phyloP scores from a whole-genome alignment of 2,329 filamentous ascomycete species.

The Trichoderma asperellum region DNA sequence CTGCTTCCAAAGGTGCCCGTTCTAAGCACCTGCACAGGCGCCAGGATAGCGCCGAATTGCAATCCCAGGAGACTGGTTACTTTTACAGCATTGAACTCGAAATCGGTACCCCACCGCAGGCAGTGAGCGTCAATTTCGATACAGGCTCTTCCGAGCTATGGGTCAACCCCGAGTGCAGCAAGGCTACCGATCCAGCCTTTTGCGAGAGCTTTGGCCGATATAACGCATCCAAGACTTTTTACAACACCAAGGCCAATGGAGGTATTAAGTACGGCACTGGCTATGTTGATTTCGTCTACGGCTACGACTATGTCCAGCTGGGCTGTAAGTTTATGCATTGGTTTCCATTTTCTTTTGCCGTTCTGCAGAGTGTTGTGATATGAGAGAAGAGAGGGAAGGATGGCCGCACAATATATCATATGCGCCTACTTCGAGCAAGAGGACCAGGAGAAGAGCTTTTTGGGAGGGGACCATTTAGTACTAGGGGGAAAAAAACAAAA shows the following conservation, averaged over 20 bases:
- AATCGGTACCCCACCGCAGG: constrained; percentile 46
- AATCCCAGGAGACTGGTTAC: constrained; percentile 39
- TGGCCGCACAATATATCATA: not conserved
- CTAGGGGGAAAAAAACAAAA: not conserved
- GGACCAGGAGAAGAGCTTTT: not conserved
- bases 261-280: constrained; percentile 42
- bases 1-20: constrained; percentile 37
- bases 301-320: constrained; percentile 41
- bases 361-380: too few species aligned
- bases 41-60: constrained; percentile 37
- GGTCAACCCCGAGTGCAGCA: constrained; percentile 48
- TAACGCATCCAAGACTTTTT: constrained; percentile 38
- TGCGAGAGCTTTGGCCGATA: constrained; percentile 41
- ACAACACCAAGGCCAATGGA: constrained; percentile 36
- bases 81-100: constrained; percentile 46
- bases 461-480: not conserved
- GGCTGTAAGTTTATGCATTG: constrained; percentile 38
- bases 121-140: constrained; percentile 47
- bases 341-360: not conserved
- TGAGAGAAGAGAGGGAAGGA: not conserved
- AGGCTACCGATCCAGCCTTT: constrained; percentile 36
- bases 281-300: constrained; percentile 41
- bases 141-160: constrained; percentile 49
- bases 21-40: constrained; percentile 38
- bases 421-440: not conserved